Base-by-base conservation (phyloP, 257 asterid genomes). In the Nicotiana tomentosiformis region DNA sequence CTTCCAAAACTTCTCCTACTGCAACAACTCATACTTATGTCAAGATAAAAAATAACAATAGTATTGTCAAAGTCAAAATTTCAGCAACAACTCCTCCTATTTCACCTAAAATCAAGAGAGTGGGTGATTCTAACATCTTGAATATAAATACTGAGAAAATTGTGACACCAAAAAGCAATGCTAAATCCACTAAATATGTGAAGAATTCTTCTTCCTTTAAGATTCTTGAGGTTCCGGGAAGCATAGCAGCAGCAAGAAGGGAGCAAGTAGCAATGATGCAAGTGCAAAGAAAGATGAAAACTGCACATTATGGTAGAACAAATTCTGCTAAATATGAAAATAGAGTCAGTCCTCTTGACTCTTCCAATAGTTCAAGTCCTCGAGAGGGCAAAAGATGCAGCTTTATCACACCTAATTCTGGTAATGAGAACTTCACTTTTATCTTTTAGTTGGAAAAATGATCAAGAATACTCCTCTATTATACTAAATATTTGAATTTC, bases 281-380 rank as follows among this genome's bases (percentile, higher is more conserved):
- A 56, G 95, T 88, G 46, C 95, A 92, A 69, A 89, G 98, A 87
- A 92, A 89, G 86, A 82, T 89, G 92, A 88, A 86, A 18, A 91
- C 88, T 65, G 95, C 98, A 56, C 98, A 93, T 81, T 93, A 93
- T 82, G 98, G 98, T 33, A 89, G 97, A 83, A 86, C 92, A 15
- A 85, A 88, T 35, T 82, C 93, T 11, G 83, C 88, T 11, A 86
- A 91, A 77, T 84, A 65, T 68, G 90, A 85, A 67, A 43, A 79
- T 10, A 86, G 74, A 49, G 82, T 69, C 7, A 37, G 77, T 66
- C 85, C 85, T 5, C 51, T 43, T 9, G 51, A 43, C 1, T 43
- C 8, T 55, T 55, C 60, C 3, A 55, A 15, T 12, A 4, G 0
- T 70, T 72, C 85, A 64, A 14, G 16, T 55, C 10, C 77, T 30